Percentiles rank a stretch among this genome's conserved stretches.
Evolutionary conservation across 2,329 filamentous ascomycete genomes (phyloP).

Genomic region (Lomentospora prolificans): DNA sequence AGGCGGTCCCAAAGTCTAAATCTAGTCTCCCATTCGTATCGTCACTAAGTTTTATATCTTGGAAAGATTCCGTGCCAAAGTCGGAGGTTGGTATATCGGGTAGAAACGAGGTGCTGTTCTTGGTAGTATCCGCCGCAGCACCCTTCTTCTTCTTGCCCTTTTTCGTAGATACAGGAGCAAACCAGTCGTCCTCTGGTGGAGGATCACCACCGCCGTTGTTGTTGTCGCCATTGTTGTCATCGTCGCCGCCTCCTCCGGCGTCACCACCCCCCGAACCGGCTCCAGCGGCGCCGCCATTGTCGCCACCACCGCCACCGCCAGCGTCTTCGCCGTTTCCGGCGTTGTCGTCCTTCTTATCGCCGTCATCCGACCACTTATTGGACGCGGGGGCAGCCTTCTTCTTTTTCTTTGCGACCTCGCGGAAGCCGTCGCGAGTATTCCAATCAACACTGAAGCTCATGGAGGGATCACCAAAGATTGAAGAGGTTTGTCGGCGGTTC

Average conservation of each 20-base stretch:
- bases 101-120: constrained; percentile 12
- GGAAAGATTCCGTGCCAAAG: constrained; percentile 43
- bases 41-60: constrained; percentile 57
- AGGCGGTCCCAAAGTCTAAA: constrained; percentile 39
- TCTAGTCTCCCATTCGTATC: constrained; percentile 49
- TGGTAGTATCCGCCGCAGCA: constrained; percentile 22
- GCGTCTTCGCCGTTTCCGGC: constrained; percentile 16
- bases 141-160: constrained; percentile 43
- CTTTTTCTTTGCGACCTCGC: constrained; percentile 15
- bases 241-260: constrained; percentile 12
- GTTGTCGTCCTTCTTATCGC: constrained; percentile 13
- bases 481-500: constrained; percentile 2
- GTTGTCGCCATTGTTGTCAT: constrained; percentile 17
- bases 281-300: constrained; percentile 25
- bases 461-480: constrained; percentile 6
- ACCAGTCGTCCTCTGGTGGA: constrained; percentile 40
- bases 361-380: constrained; percentile 12
- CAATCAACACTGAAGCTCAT: constrained; percentile 17
- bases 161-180: constrained; percentile 30
- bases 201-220: constrained; percentile 7
- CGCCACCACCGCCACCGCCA: constrained; percentile 17
- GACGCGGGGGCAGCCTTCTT: constrained; percentile 1
- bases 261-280: constrained; percentile 8
- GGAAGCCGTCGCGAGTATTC: constrained; percentile 13
- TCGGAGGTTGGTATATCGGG: constrained; percentile 21